Evolutionary conservation across 1,139 yeast species (phyloP), one percentile per base, ranked within the genome.

Genomic region (Nakaseomyces delphensis): DNA sequence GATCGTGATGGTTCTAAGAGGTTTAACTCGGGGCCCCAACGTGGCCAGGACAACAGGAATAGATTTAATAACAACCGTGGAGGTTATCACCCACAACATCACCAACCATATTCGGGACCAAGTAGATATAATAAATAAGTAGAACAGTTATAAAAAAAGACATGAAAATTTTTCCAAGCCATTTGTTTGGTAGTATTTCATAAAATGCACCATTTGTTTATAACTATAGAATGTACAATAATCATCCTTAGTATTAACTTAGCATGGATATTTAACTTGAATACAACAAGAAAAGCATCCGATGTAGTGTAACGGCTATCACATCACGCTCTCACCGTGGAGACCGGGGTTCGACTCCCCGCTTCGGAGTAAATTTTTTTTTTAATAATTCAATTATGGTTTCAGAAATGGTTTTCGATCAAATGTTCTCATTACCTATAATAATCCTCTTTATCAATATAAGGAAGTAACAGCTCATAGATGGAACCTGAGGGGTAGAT

Each of bases 251-350:
- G n/a, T n/a, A n/a, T n/a, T n/a, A n/a, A n/a, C n/a, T n/a, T n/a
- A n/a, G n/a, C n/a, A n/a, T n/a, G n/a, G n/a, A n/a, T n/a, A n/a
- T n/a, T n/a, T n/a, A n/a, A n/a, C n/a, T n/a, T n/a, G n/a, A 21
- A 21, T 10, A 29, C 33, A 29, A 29, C 33, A 15, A 29, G 33
- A 29, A 29, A 27, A 16, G 19, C 13, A 40, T 48, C 51, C 51
- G 51, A 48, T 48, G 51, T 48, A 48, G 51, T 48, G 51, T 48
- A 48, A 48, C 51, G 51, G 51, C 51, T 48, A 48, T 48, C 51
- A 48, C 51, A 48, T 45, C 49, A 48, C 51, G 49, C 48, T 48
- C 51, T 48, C 51, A 48, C 51, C 49, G 51, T 48, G 49, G 51
- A 48, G 45, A 48, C 51, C 51, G 49, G 50, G 50, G 50, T 47